phyloP scores from a whole-genome alignment of 1,284 basidiomycete genomes.

The Trichosporon asahii region DNA sequence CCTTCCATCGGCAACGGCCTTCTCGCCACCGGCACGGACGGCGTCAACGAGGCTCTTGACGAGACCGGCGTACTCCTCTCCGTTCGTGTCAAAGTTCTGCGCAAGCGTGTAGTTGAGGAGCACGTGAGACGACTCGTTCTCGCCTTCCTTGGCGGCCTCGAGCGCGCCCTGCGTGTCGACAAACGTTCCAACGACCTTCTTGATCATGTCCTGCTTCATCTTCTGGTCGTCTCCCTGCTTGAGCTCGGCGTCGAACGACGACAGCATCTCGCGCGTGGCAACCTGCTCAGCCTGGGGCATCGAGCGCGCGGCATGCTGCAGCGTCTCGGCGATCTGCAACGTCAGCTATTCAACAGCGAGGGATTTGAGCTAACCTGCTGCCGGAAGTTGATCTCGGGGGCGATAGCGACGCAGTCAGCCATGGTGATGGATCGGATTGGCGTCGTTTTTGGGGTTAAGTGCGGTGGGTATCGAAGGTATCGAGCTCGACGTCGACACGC shows the following conservation, averaged over 20 bases:
- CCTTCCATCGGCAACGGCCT: slow-evolving; percentile 32
- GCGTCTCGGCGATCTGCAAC: slow-evolving; percentile 22
- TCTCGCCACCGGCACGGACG: slow-evolving; percentile 43
- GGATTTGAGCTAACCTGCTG: slow-evolving; percentile 62
- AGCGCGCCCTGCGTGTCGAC: slow-evolving; percentile 45
- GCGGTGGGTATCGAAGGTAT: neutral
- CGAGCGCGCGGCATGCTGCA: slow-evolving; percentile 66
- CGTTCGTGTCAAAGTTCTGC: slow-evolving; percentile 33
- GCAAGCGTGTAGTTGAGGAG: slow-evolving; percentile 22
- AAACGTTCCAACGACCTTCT: slow-evolving; percentile 37
- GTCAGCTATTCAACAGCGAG: neutral
- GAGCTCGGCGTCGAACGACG: slow-evolving; percentile 59
- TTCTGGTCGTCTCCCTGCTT: slow-evolving; percentile 62
- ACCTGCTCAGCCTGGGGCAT: slow-evolving; percentile 62
- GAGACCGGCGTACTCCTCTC: slow-evolving; percentile 34
- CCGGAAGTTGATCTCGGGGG: slow-evolving; percentile 80
- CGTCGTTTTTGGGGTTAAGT: slow-evolving; percentile 13
- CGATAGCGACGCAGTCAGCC: slow-evolving; percentile 76
- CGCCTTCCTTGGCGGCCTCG: slow-evolving; percentile 44
- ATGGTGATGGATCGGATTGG: slow-evolving; percentile 32
- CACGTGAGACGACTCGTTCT: slow-evolving; percentile 25
- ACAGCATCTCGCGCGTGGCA: slow-evolving; percentile 64
- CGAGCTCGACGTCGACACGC: slow-evolving; percentile 11
- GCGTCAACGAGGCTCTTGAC: slow-evolving; percentile 41
- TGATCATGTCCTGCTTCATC: slow-evolving; percentile 45